A percentile compares a stretch with the other conserved stretches of the same genome.
Evolutionary conservation across 2,329 filamentous ascomycete genomes (phyloP).

Genomic region (Berkeleyomyces basicola): DNA sequence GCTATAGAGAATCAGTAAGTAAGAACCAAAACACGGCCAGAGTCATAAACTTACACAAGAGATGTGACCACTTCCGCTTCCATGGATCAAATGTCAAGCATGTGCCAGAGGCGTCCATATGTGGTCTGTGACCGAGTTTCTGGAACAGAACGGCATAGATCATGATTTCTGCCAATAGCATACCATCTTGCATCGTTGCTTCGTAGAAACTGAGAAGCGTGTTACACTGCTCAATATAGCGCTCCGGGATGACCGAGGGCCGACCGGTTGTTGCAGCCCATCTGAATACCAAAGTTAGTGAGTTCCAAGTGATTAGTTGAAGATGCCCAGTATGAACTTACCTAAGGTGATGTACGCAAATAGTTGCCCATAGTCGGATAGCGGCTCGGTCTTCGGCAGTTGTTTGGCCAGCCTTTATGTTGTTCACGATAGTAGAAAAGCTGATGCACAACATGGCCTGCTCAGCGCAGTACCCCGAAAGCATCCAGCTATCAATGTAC

Average conservation of each 20-base stretch:
- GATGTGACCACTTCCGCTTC: slow-evolving; percentile 12
- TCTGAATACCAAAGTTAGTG: slow-evolving; percentile 15
- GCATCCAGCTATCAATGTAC: slow-evolving; percentile 27
- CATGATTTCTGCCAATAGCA: slow-evolving; percentile 25
- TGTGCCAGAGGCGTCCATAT: slow-evolving; percentile 19
- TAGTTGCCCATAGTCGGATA: slow-evolving; percentile 21
- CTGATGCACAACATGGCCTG: slow-evolving; percentile 28
- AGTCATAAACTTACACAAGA: slow-evolving; percentile 7
- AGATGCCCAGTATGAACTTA: slow-evolving; percentile 15
- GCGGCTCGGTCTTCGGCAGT: slow-evolving; percentile 22
- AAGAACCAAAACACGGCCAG: not conserved
- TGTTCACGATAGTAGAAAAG: slow-evolving; percentile 25
- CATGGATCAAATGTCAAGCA: slow-evolving; percentile 11
- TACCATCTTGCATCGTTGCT: slow-evolving; percentile 25
- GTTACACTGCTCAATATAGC: slow-evolving; percentile 26
- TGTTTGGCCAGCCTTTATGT: slow-evolving; percentile 20
- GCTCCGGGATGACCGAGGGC: slow-evolving; percentile 23
- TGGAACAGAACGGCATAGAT: slow-evolving; percentile 24
- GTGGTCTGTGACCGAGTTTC: slow-evolving; percentile 20
- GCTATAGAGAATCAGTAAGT: not conserved
- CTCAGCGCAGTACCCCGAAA: slow-evolving; percentile 26
- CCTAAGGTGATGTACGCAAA: slow-evolving; percentile 24
- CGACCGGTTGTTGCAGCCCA: slow-evolving; percentile 27
- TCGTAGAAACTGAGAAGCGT: slow-evolving; percentile 25
- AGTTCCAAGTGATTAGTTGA: not conserved